Percentiles rank a stretch among this genome's conserved stretches.
Evolutionary conservation across 352 stramenopile genomes (phyloP).

Genomic region (Pythium aphanidermatum): DNA sequence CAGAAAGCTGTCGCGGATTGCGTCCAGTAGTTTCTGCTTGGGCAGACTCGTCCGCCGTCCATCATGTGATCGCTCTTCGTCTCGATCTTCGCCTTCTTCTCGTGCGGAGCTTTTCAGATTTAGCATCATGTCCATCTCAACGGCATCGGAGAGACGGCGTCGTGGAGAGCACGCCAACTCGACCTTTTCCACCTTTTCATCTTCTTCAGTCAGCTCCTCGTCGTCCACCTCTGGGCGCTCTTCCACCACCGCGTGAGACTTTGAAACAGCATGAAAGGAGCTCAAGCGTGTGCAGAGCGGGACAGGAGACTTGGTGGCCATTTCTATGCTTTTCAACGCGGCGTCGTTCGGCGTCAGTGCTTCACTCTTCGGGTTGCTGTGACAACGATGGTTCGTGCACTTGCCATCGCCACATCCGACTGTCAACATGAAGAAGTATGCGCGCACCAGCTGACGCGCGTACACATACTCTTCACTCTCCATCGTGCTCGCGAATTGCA

Average conservation of each 20-base stretch:
- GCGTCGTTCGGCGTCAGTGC: slow-evolving; percentile 33
- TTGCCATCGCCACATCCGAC: slow-evolving; percentile 27
- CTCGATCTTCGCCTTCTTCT: slow-evolving; percentile 2
- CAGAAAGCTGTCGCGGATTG: slow-evolving; percentile 41
- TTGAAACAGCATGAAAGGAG: too few relatives aligned
- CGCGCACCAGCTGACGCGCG: slow-evolving; percentile 42
- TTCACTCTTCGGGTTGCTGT: slow-evolving; percentile 19
- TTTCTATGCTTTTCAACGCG: slow-evolving; percentile 39
- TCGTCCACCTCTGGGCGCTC: slow-evolving; percentile 6
- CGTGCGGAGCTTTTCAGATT: slow-evolving; percentile 18
- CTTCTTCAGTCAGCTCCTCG: slow-evolving; percentile 18
- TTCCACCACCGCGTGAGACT: neutral
- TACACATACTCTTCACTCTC: slow-evolving; percentile 26
- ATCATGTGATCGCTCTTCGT: neutral
- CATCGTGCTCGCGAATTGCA: neutral
- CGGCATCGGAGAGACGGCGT: slow-evolving; percentile 38
- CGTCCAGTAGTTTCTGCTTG: slow-evolving; percentile 66
- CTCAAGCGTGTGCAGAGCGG: slow-evolving; percentile 35
- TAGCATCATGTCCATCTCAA: slow-evolving; percentile 43
- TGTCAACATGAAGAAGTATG: slow-evolving; percentile 63
- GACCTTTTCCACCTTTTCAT: slow-evolving; percentile 17
- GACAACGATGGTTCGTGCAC: slow-evolving; percentile 37
- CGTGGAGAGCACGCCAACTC: slow-evolving; percentile 30
- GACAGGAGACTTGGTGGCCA: slow-evolving; percentile 34
- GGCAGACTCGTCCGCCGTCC: slow-evolving; percentile 36